Evolutionary conservation across 306 rosid species (phyloP), one percentile per base, ranked within the genome.

Genomic region (Clitoria ternatea): DNA sequence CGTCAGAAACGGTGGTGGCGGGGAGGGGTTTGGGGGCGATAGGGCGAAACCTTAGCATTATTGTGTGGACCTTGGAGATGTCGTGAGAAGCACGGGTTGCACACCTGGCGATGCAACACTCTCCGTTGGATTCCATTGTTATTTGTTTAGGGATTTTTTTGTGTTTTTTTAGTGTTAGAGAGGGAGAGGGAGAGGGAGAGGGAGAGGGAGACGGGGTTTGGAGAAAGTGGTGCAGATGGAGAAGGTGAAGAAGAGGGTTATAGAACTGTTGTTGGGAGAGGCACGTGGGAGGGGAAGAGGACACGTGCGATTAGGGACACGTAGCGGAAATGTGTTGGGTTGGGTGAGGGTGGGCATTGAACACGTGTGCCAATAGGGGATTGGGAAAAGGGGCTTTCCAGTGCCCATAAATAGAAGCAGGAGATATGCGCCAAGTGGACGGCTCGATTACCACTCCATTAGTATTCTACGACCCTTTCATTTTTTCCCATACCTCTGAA

Each of bases 21-120:
- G 76, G 39, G 19, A 55, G 70, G 1, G 96, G 96, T 42, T 87
- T 92, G 14, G 96, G 96, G 0, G 94, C 96, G 40, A 92, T 92
- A 9, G 97, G 97, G 1, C 96, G 80, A 60, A 81, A 92, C 11
- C 77, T 47, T 0, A 80, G 83, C 97, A 92, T 85, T 77, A 92
- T 92, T 8, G 26, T 82, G 47, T 84, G 75, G 4, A 84, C 72
- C 20, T 66, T 80, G 4, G 92, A 81, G 74, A 61, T 77, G 14
- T 79, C 86, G 35, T 75, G 70, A 2, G 79, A 66, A 1, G 70
- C 72, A 2, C 67, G 78, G 1, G 81, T 75, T 14, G 72, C 85
- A 19, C 55, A 79, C 48, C 83, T 81, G 3, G 90, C 82, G 27
- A 85, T 68, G 15, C 96, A 89, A 12, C 96, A 89, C 5, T 86